A percentile compares a stretch with the other conserved stretches of the same genome.
Conservation (phyloP, 106 monocot species). For the Xerophyta viscosa region DNA sequence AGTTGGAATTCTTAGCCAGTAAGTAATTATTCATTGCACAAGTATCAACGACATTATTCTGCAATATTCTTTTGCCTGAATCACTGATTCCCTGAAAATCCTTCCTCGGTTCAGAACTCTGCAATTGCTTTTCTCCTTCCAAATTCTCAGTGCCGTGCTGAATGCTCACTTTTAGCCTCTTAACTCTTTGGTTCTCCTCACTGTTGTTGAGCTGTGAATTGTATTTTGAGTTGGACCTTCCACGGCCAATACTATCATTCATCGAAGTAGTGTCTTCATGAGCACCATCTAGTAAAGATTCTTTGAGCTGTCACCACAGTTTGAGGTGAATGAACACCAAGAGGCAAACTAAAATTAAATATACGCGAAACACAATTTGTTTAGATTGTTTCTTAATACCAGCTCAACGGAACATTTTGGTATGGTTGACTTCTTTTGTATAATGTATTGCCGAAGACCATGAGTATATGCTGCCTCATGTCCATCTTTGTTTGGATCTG, state of each 20-base stretch:
- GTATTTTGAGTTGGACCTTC: background rate
- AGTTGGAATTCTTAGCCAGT: background rate
- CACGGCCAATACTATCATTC: slow-evolving; percentile 7
- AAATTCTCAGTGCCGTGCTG: slow-evolving; percentile 2
- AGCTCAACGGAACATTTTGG: slow-evolving; percentile 44
- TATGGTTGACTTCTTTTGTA: slow-evolving; percentile 26
- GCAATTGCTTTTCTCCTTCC: background rate
- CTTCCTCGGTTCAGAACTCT: slow-evolving; percentile 3
- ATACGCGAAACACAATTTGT: background rate
- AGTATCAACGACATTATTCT: background rate
- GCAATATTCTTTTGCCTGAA: background rate
- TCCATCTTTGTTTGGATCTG: slow-evolving; percentile 8
- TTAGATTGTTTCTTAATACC: slow-evolving; percentile 20
- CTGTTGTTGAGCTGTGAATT: no score
- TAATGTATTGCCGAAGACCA: slow-evolving; percentile 26
- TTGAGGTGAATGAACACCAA: background rate
- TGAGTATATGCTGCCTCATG: background rate
- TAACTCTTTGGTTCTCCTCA: no score
- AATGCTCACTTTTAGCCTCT: background rate
- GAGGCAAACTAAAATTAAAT: slow-evolving; percentile 1
- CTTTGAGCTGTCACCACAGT: slow-evolving; percentile 27
- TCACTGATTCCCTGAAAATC: background rate
- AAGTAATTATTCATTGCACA: background rate
- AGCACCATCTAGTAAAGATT: slow-evolving; percentile 15
- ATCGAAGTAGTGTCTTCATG: slow-evolving; percentile 1